A percentile compares a stretch with the other conserved stretches of the same genome.
These are phyloP conservation scores for Coniochaeta prunicola DNA, from an alignment of 2,329 filamentous ascomycete species.

Conservation along the genomic window DNA sequence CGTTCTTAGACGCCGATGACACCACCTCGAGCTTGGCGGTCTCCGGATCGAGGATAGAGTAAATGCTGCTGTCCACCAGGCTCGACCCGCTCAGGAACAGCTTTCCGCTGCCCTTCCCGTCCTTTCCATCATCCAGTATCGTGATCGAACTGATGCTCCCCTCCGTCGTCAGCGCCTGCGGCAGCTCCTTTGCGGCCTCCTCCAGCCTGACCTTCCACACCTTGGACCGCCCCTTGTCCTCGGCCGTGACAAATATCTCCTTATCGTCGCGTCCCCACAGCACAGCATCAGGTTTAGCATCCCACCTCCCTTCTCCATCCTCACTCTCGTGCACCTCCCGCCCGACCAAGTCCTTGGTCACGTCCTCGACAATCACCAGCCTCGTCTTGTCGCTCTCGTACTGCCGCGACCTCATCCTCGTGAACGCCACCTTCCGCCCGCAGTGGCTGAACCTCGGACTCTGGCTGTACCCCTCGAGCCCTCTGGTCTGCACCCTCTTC, in stretches of 20 bases:
- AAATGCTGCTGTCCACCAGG: slow-evolving; percentile 65
- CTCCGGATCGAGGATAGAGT: slow-evolving; percentile 48
- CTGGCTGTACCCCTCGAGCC: slow-evolving; percentile 56
- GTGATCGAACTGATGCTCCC: slow-evolving; percentile 48
- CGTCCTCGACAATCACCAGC: slow-evolving; percentile 56
- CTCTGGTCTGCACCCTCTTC: slow-evolving; percentile 47
- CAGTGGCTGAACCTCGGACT: slow-evolving; percentile 68
- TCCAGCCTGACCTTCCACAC: slow-evolving; percentile 56
- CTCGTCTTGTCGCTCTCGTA: slow-evolving; percentile 78
- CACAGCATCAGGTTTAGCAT: slow-evolving; percentile 48
- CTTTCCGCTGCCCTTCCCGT: slow-evolving; percentile 20
- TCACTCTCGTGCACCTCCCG: slow-evolving; percentile 55
- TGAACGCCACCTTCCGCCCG: slow-evolving; percentile 65
- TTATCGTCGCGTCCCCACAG: slow-evolving; percentile 52
- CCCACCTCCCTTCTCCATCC: slow-evolving; percentile 58
- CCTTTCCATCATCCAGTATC: slow-evolving; percentile 33
- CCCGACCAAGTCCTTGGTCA: slow-evolving; percentile 39
- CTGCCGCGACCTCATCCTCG: slow-evolving; percentile 66
- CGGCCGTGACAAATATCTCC: slow-evolving; percentile 65
- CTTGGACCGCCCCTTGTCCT: slow-evolving; percentile 56
- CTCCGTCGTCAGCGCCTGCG: slow-evolving; percentile 37
- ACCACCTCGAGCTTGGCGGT: slow-evolving; percentile 32
- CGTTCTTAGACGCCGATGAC: slow-evolving; percentile 59
- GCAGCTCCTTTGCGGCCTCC: slow-evolving; percentile 40
- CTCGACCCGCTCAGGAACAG: slow-evolving; percentile 63